Evolutionary conservation across 257 asterid genomes (phyloP).

Genomic region (Forsythia suspensa): DNA sequence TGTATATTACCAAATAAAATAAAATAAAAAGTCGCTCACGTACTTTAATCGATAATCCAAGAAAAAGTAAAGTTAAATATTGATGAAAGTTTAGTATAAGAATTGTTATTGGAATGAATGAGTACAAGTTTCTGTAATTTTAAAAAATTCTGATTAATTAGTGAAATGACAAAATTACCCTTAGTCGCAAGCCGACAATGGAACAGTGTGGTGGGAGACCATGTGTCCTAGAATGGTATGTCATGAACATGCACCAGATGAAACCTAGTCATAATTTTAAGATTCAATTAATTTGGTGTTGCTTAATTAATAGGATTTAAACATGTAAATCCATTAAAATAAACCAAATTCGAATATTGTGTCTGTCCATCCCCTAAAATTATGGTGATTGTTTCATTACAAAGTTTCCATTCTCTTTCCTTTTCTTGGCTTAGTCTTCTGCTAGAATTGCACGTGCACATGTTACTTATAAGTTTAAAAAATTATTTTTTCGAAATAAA

Average conservation of each 20-base stretch:
- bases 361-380: conserved; percentile 18
- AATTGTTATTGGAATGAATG: too few species aligned
- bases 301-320: conserved; percentile 13
- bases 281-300: conserved; percentile 7
- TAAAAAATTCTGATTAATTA: too few species aligned
- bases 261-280: conserved; percentile 4
- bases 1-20: not conserved
- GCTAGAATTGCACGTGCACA: conserved; percentile 35
- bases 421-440: conserved; percentile 6
- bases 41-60: too few species aligned
- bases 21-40: too few species aligned
- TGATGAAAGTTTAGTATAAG: too few species aligned
- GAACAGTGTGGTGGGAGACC: conserved; percentile 24
- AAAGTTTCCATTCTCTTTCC: not conserved
- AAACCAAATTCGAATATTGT: not conserved
- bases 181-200: conserved; percentile 9
- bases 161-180: conserved; percentile 25
- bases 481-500: too few species aligned
- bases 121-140: too few species aligned
- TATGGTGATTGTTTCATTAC: not conserved
- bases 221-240: conserved; percentile 23
- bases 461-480: not conserved
- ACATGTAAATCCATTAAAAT: not conserved
- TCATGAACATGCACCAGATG: conserved; percentile 27
- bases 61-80: too few species aligned